phyloP scores from a whole-genome alignment of 345 rosid genomes.

The Ricinus communis region DNA sequence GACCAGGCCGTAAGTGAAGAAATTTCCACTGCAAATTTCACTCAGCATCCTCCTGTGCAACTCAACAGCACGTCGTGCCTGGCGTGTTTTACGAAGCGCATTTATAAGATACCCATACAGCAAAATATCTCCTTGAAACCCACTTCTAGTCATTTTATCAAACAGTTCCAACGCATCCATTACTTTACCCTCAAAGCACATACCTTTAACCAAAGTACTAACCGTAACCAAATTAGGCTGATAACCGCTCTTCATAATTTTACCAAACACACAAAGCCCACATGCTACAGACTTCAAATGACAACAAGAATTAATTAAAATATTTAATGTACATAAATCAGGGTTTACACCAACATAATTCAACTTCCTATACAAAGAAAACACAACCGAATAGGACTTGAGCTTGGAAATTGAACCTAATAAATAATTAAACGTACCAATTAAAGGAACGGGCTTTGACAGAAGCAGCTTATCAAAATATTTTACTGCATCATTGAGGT shows the following conservation, averaged over 20 bases:
- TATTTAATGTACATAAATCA: conserved; percentile 17
- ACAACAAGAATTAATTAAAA: conserved; percentile 19
- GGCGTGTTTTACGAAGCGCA: conserved; percentile 23
- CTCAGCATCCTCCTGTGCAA: conserved; percentile 4
- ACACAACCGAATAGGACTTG: conserved; percentile 1
- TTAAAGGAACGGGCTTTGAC: conserved; percentile 20
- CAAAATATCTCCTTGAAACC: conserved; percentile 16
- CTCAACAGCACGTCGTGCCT: conserved; percentile 18
- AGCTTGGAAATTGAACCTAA: conserved; percentile 19
- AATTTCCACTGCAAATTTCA: no score
- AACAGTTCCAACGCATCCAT: conserved; percentile 18
- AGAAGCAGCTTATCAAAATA: conserved; percentile 18
- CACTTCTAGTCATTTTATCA: conserved; percentile 23
- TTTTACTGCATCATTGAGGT: conserved; percentile 4
- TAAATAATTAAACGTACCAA: conserved; percentile 23
- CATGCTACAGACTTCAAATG: conserved; percentile 6
- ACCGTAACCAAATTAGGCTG: conserved; percentile 12
- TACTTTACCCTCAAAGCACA: conserved; percentile 15
- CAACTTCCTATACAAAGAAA: conserved; percentile 13
- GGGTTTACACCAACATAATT: conserved; percentile 10
- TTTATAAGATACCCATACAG: conserved; percentile 23
- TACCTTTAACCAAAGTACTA: conserved; percentile 14
- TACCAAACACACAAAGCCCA: conserved; percentile 29
- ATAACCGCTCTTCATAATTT: conserved; percentile 29
- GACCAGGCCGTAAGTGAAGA: no score